Base-by-base conservation (phyloP, 169 alveolate genomes). In the Eimeria praecox region DNA sequence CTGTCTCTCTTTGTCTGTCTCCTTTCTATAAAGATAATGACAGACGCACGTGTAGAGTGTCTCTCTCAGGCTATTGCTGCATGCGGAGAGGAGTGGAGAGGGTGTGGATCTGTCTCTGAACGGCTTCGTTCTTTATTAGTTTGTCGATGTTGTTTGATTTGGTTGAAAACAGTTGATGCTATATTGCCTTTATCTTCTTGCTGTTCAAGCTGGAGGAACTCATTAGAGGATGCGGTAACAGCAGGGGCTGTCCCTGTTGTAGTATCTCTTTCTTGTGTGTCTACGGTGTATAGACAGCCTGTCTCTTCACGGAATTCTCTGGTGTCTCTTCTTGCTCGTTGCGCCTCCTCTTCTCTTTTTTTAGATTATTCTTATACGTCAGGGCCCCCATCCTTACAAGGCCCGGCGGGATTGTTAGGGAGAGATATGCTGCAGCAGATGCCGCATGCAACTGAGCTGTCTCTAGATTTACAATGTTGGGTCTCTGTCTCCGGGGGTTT, bases 141-240 rank as follows among this genome's bases (percentile, higher is more conserved):
- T 18, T 40, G 64, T 77, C 87, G 87, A 22, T 77, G 64, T 44
- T 77, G 87, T 1, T 24, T 77, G 22, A 77, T 33, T 4, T 77
- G 87, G 87, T 18, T 77, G 62, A 38, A 40, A 20, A 77, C 87
- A 40, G 62, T 77, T 22, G 87, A 77, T 10, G 87, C 87, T 22
- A 5, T 77, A 12, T 30, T 77, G 20, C 87, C 87, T 77, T 24
- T 77, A 18, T 42, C 59, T 40, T 27, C 24, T n/a, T 38, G 59
- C 46, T 40, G 87, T 33, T 9, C 16, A 14, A 38, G 64, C 35
- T 77, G 87, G 87, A 46, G 59, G 16, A 16, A 30, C 5, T 8
- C 87, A 27, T 30, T 77, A 24, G 59, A 77, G 59, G 59, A 77
- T 12, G 59, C 42, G 38, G 42, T 77, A 9, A 40, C 9, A 30